phyloP scores from a whole-genome alignment of 306 rosid genomes.

The Medicago truncatula region DNA sequence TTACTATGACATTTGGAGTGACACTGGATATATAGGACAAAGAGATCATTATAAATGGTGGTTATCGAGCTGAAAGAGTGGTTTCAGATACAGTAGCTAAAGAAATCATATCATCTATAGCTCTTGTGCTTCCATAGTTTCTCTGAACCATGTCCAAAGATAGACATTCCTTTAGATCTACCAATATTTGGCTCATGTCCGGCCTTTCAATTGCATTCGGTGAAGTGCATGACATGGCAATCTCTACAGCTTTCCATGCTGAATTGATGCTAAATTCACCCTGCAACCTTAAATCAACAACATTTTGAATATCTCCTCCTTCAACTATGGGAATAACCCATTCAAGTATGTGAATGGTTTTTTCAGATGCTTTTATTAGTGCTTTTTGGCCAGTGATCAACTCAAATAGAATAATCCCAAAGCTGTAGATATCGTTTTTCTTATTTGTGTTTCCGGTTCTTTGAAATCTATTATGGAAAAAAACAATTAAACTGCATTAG shows the following conservation, averaged over 20 bases:
- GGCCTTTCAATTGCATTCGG: conserved; percentile 36
- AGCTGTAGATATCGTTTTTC: neutral
- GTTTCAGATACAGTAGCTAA: neutral
- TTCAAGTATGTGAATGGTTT: conserved; percentile 31
- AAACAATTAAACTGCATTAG: neutral
- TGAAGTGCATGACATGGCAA: conserved; percentile 39
- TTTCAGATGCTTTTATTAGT: conserved; percentile 9
- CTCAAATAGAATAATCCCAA: conserved; percentile 50
- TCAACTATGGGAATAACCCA: conserved; percentile 42
- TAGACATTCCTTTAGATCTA: too few relatives aligned
- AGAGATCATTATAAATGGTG: too few relatives aligned
- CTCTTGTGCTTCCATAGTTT: neutral
- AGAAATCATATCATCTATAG: neutral
- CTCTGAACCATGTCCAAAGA: neutral
- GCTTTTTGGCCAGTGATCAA: conserved; percentile 41
- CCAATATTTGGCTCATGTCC: conserved; percentile 40
- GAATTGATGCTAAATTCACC: conserved; percentile 36
- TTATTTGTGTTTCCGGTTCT: too few relatives aligned
- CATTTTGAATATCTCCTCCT: conserved; percentile 31
- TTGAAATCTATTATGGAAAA: neutral
- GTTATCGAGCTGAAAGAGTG: conserved; percentile 5
- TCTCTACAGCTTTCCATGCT: conserved; percentile 41
- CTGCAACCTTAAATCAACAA: conserved; percentile 29
- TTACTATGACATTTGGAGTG: too few relatives aligned
- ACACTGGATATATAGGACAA: too few relatives aligned